These are phyloP conservation scores for Annona cherimola DNA, from an alignment of 164 flowering plant species.

Conservation along the genomic window DNA sequence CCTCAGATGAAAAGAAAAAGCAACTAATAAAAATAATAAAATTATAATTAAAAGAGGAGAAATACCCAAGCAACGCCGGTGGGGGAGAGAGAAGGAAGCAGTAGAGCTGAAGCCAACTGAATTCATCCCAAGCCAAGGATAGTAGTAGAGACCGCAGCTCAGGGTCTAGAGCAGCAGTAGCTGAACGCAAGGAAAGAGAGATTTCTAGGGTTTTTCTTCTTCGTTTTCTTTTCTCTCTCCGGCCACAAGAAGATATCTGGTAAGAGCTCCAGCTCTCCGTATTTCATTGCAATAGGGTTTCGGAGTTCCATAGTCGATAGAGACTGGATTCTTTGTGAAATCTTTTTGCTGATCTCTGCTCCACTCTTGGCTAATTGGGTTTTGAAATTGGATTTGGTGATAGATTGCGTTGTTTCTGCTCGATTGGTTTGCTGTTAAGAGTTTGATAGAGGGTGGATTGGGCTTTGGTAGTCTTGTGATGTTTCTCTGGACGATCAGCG, in stretches of 20 bases:
- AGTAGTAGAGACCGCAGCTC: neutral
- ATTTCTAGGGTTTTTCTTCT: conserved; percentile 11
- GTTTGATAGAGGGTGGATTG: neutral
- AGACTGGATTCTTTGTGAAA: neutral
- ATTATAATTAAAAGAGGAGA: neutral
- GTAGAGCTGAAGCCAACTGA: neutral
- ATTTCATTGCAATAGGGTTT: neutral
- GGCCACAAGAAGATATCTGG: neutral
- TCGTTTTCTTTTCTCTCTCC: neutral
- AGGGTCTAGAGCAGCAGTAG: conserved; percentile 1
- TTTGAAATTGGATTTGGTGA: conserved; percentile 1
- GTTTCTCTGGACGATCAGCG: neutral
- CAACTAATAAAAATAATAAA: neutral
- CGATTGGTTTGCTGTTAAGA: conserved; percentile 6
- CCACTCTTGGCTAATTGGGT: conserved; percentile 1
- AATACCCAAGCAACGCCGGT: neutral
- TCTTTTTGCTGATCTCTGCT: neutral
- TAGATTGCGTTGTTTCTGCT: conserved; percentile 1
- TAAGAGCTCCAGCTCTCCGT: neutral
- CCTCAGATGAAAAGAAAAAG: neutral
- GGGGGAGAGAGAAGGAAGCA: neutral
- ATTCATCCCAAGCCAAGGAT: neutral
- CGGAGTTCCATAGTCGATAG: neutral
- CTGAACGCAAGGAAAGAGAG: neutral
- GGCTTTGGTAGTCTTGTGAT: neutral